Evolutionary conservation across 2,329 filamentous ascomycete genomes (phyloP), one percentile per base, ranked within the genome.

Genomic region (Aspergillus ustus): DNA sequence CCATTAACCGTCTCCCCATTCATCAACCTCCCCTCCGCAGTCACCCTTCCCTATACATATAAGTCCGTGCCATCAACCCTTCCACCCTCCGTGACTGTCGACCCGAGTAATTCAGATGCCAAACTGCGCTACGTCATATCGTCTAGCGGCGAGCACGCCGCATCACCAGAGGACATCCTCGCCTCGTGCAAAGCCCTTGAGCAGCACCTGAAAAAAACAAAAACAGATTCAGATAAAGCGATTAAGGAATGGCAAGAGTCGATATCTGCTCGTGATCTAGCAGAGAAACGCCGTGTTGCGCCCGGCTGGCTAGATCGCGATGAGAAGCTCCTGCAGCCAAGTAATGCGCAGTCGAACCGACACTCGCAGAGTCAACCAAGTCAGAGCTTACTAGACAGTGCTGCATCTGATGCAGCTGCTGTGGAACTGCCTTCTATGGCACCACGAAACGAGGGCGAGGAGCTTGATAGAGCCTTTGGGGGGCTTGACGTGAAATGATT

Each of bases 41-140:
- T 93, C 20, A 97, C 93, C 0, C 87, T 99, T 7, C 94, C 95
- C 25, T 98, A 98, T 82, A 96, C 92, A 69, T 98, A 97, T 85
- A 94, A 93, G 75, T 85, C 88, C 11, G 89, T 98, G 73, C 92
- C 94, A 0, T 94, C 92, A 0, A 91, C 92, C 2, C 86, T 98
- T 0, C 94, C 95, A 0, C 87, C 87, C 1, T 91, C 91, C 1
- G 84, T 87, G 37, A 85, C 87, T 7, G 83, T 84, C 61, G 80
- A 85, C 61, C 75, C 77, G 48, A 76, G 70, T 61, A 74, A 81
- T 67, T 70, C 75, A 19, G 73, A 79, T 55, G 70, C 69, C 60
- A 72, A 89, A 86, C 67, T 84, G 83, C 31, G 85, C 66, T 97
- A 96, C 77, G 88, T 98, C 22, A 82, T 91, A 57, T 94, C 93